Base-by-base conservation (phyloP, 1,284 basidiomycete genomes). In the Cutaneotrichosporon cutaneum region DNA sequence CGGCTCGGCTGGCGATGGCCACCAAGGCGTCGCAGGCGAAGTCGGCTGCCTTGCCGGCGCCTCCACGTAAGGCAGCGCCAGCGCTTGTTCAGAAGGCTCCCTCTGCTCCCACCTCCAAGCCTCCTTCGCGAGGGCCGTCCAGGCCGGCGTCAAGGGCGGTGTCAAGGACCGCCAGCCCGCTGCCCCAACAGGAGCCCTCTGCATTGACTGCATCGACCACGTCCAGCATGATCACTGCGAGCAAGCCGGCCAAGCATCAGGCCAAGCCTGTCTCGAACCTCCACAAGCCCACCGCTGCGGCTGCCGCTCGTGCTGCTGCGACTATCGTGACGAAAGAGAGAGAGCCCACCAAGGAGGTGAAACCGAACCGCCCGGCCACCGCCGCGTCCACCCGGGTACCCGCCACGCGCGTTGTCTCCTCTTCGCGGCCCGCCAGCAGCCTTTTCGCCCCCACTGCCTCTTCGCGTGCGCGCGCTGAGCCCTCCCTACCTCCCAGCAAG, bases 401-500 rank as follows among this genome's bases (percentile, higher is more conserved):
- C 21, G 27, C 36, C 5, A 21, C 54, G 7, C 48, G 57, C 3
- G 32, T 48, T 1, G 44, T 53, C 0, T 5, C 33, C 2, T 16
- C 32, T 8, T 18, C 56, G 3, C 65, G 65, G 5, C 47, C 56
- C 2, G 9, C 53, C 3, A 45, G 45, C 9, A 47, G 39, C 0
- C 58, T 54, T 1, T 56, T 58, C 11, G 62, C 53, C 9, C 60
- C 66, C 1, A 67, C 62, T 0, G 66, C 63, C 8, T 58, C 66
- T 2, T 64, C 66, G 8, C 66, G 65, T 8, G 65, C 65, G 0
- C 65, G 65, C 16, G 61, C 54, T 16, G 64, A 68, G n/a, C 56
- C 67, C 1, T 58, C 67, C 10, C 62, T 73, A 4, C 69, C 73
- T 4, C 67, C 72, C 4, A 60, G 64, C 4, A 71, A 71, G 61